Evolutionary conservation across 768 basidiomycete genomes (phyloP), one percentile per base, ranked within the genome.

Genomic region (Phlebiopsis gigantea): DNA sequence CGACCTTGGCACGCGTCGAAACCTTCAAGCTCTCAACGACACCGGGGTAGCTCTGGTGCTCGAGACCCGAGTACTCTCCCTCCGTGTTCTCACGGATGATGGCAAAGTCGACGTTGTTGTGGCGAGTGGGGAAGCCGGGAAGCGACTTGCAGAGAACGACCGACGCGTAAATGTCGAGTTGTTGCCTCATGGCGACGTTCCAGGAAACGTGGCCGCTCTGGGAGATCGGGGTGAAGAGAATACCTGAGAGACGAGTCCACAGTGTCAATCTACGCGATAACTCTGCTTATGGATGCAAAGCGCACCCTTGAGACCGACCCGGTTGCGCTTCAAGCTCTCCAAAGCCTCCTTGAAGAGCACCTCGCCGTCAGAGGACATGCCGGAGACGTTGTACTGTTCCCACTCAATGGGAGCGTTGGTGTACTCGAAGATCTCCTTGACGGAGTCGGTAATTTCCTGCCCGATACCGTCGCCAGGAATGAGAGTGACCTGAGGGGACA

Each of bases 121-220:
- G 97, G 61, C 97, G 89, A 34, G 97, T 98, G 43, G 95, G 90
- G 75, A 93, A 85, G 52, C 97, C 97, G 12, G 93, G 92, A 51
- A 98, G 84, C 46, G 96, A 93, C 75, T 98, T 98, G 87, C 96
- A 98, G 53, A 98, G 82, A 53, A 98, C 94, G 64, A 98, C 90
- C 9, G 96, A 98, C 22, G 97, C 97, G 72, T 98, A 99, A 64
- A 99, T 98, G 73, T 99, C 97, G 61, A 99, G 89, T 69, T 96
- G 91, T 71, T 98, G 96, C 63, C 97, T 90, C 94, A 99, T 98
- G 61, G 97, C 97, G 57, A 99, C 97, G 70, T 99, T 99, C 97
- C 97, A 99, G 58, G 97, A 98, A 62, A 96, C 93, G 73, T 99
- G 97, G 2, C 93, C 95, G 19, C 86, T 85, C 72, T 91, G 89